Evolutionary conservation across 2,329 filamentous ascomycete species (phyloP), one percentile per base, ranked within the genome.

Genomic region (Fusarium armeniacum): DNA sequence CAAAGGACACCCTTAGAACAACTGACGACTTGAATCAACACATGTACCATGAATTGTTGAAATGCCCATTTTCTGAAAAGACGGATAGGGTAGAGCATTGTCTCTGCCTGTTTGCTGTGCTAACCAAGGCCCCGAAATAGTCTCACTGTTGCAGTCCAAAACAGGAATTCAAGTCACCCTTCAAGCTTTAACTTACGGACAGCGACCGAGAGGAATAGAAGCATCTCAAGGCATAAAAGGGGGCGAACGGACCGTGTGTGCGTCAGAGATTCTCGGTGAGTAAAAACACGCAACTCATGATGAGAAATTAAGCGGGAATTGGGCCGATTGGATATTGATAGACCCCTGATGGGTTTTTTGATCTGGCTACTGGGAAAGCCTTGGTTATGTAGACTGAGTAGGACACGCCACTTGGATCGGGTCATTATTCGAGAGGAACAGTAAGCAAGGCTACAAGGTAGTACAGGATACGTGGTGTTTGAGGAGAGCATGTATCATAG

Each of bases 361-460:
- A 57, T 58, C 64, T 41, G 60, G 20, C 20, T 20, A 20, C 20
- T 20, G 20, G 20, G 50, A 55, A 57, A 53, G 36, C 26, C 36
- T 65, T 56, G 49, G 50, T 52, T 56, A n/a, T n/a, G 43, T 56
- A n/a, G 20, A 38, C 41, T 26, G 58, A 50, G 24, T 10, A 65
- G 24, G 63, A 70, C 72, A 72, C 66, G 73, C 73, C 71, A 75
- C 64, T 70, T 53, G 50, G 58, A 56, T 56, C 28, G 38, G 57
- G 65, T 69, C 73, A 75, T 62, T 70, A 75, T 57, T 73, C 73
- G 69, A 72, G 71, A 68, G 62, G 62, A 15, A 35, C 33, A 12
- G 15, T 7, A 30, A 30, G 15, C 1, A 18, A 35, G 33, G 33
- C 33, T 41, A 15, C 28, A 30, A 5, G 26, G 38, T 40, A 26